Conservation (phyloP, 2,329 filamentous ascomycete species). For the Paraphaeosphaeria sporulosa region DNA sequence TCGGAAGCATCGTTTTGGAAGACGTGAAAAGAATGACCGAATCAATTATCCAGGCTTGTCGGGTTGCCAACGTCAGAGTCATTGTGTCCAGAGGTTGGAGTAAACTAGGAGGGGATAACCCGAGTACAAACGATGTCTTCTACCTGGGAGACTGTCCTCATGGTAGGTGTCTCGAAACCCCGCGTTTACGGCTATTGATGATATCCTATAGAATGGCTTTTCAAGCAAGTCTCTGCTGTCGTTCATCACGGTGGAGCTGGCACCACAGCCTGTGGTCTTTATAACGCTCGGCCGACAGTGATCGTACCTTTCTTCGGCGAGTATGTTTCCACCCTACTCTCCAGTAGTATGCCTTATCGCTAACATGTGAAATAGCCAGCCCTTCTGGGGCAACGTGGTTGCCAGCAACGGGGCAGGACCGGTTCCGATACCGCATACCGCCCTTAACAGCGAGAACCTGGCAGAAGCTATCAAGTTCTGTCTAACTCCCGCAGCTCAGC, state of each 20-base stretch:
- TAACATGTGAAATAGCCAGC: slow-evolving; percentile 19
- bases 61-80: slow-evolving; percentile 48
- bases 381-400: slow-evolving; percentile 38
- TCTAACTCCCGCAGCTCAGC: slow-evolving; percentile 24
- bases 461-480: slow-evolving; percentile 32
- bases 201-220: slow-evolving; percentile 55
- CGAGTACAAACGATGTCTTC: slow-evolving; percentile 45
- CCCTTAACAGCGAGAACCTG: slow-evolving; percentile 30
- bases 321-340: slow-evolving; percentile 9
- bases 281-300: slow-evolving; percentile 76
- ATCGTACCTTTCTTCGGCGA: slow-evolving; percentile 75
- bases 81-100: slow-evolving; percentile 65
- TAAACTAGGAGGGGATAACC: slow-evolving; percentile 38
- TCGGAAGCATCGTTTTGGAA: slow-evolving; percentile 65
- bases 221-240: slow-evolving; percentile 77
- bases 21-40: slow-evolving; percentile 55
- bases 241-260: slow-evolving; percentile 87
- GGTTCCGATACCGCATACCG: slow-evolving; percentile 32
- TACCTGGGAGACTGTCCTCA: slow-evolving; percentile 76
- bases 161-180: too few species aligned
- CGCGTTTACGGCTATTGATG: too few species aligned
- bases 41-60: slow-evolving; percentile 58
- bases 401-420: slow-evolving; percentile 41
- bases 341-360: not conserved
- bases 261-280: slow-evolving; percentile 83